phyloP scores from a whole-genome alignment of 2,329 filamentous ascomycete species.

The Cercospora sojina region DNA sequence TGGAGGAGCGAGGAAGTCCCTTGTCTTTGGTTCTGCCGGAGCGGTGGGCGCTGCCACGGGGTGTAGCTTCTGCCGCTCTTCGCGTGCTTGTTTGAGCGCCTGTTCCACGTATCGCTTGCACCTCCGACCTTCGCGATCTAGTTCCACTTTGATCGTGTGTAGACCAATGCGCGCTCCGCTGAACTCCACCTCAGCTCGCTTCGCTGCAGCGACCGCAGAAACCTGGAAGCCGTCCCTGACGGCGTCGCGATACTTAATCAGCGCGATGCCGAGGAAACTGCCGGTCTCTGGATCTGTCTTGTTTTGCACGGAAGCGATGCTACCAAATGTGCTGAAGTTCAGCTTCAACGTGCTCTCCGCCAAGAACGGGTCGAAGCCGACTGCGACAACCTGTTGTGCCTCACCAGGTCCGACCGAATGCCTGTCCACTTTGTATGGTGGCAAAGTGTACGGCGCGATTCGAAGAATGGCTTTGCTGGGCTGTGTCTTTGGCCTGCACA shows the following conservation, averaged over 20 bases:
- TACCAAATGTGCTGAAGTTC: conserved; percentile 77
- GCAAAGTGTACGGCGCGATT: conserved; percentile 74
- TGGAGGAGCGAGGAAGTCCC: conserved; percentile 65
- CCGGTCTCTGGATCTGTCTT: conserved; percentile 94
- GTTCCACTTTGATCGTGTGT: conserved; percentile 74
- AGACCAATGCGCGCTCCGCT: conserved; percentile 78
- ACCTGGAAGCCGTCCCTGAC: conserved; percentile 54
- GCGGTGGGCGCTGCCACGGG: conserved; percentile 37
- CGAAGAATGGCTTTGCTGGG: conserved; percentile 69
- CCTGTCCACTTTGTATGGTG: conserved; percentile 78
- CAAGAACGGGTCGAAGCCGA: conserved; percentile 90
- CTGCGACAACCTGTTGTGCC: conserved; percentile 85
- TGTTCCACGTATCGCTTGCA: conserved; percentile 76
- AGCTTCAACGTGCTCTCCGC: conserved; percentile 69
- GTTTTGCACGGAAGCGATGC: conserved; percentile 87
- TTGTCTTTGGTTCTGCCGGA: conserved; percentile 37
- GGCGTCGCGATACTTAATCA: conserved; percentile 82
- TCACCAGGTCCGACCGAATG: conserved; percentile 87
- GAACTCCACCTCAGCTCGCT: conserved; percentile 72
- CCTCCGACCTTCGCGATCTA: conserved; percentile 83
- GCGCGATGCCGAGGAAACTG: conserved; percentile 89
- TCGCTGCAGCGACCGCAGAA: conserved; percentile 76
- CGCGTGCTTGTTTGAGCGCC: conserved; percentile 66
- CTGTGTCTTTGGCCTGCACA: conserved; percentile 52
- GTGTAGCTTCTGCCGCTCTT: conserved; percentile 53